Percentiles rank a stretch among this genome's conserved stretches.
Evolutionary conservation across 73 alveolate species (phyloP).

Genomic region (Breviolum minutum): DNA sequence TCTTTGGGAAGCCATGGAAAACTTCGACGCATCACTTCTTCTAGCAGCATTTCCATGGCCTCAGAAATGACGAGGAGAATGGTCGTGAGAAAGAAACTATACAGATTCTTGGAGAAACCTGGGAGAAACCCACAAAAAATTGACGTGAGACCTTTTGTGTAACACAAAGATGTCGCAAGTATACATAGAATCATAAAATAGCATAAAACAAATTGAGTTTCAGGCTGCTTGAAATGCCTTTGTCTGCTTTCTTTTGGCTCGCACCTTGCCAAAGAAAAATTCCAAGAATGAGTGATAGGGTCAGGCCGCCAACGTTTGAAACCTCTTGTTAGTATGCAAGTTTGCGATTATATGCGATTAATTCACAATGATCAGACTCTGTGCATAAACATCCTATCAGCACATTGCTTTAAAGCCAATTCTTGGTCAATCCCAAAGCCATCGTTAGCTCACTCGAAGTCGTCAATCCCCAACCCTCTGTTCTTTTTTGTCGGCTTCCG

Average conservation of each 20-base stretch:
- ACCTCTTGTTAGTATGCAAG: too few relatives aligned
- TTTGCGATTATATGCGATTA: too few relatives aligned
- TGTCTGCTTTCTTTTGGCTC: constrained; percentile 71
- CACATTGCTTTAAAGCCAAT: too few relatives aligned
- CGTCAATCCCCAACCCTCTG: background rate
- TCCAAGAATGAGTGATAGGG: too few relatives aligned
- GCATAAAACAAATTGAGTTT: background rate
- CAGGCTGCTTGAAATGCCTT: constrained; percentile 45
- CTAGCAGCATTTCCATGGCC: constrained; percentile 70
- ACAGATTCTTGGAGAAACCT: background rate
- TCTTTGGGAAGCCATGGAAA: constrained; percentile 64
- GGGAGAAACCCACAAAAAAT: too few relatives aligned
- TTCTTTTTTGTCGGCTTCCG: too few relatives aligned
- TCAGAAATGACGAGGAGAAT: too few relatives aligned
- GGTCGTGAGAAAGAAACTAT: too few relatives aligned
- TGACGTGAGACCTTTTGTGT: background rate
- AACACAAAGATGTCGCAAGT: background rate
- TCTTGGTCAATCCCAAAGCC: too few relatives aligned
- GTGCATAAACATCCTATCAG: background rate
- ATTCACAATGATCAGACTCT: background rate
- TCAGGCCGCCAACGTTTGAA: too few relatives aligned
- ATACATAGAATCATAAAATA: background rate
- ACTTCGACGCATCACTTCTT: constrained; percentile 33
- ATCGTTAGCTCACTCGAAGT: too few relatives aligned
- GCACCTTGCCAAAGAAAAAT: constrained; percentile 12